Evolutionary conservation across 768 basidiomycete species (phyloP).

Genomic region (Xerocomellus intermedius): DNA sequence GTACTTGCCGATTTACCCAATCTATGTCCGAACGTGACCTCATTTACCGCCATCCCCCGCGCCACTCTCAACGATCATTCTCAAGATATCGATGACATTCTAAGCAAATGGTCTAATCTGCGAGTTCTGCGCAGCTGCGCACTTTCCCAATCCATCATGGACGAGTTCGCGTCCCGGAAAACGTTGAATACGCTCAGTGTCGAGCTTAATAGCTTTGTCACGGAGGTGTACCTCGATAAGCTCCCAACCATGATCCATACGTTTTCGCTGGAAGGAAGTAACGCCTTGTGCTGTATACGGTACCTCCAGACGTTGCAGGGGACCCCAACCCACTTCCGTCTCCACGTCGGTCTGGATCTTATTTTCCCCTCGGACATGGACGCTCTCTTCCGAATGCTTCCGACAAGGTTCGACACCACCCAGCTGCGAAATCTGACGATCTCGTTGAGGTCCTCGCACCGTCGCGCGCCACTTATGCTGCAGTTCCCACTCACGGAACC

Average conservation of each 20-base stretch:
- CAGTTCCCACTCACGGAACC: background rate
- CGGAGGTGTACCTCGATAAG: background rate
- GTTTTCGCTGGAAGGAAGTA: conserved; percentile 10
- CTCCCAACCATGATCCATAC: conserved; percentile 7
- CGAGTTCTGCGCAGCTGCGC: conserved; percentile 6
- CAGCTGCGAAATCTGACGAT: conserved; percentile 2
- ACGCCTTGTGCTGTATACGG: conserved; percentile 3
- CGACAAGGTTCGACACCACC: background rate
- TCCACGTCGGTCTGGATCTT: conserved; percentile 2
- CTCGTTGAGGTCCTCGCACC: conserved; percentile 4
- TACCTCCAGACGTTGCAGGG: conserved; percentile 11
- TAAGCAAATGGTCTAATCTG: conserved; percentile 8
- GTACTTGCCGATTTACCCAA: conserved; percentile 2
- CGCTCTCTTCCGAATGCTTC: conserved; percentile 7
- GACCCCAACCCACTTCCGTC: background rate
- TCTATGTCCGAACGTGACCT: conserved; percentile 19
- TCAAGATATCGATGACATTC: conserved; percentile 9
- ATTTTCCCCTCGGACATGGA: conserved; percentile 4
- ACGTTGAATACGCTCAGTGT: conserved; percentile 10
- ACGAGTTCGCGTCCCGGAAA: conserved; percentile 2
- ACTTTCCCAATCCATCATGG: conserved; percentile 11
- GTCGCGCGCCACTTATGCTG: background rate
- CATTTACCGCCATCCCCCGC: conserved; percentile 8
- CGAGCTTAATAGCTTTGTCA: conserved; percentile 1
- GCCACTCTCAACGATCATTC: conserved; percentile 8